Percentiles rank a stretch among this genome's conserved stretches.
phyloP scores from a whole-genome alignment of 306 rosid genomes.

The Lathyrus sativus region DNA sequence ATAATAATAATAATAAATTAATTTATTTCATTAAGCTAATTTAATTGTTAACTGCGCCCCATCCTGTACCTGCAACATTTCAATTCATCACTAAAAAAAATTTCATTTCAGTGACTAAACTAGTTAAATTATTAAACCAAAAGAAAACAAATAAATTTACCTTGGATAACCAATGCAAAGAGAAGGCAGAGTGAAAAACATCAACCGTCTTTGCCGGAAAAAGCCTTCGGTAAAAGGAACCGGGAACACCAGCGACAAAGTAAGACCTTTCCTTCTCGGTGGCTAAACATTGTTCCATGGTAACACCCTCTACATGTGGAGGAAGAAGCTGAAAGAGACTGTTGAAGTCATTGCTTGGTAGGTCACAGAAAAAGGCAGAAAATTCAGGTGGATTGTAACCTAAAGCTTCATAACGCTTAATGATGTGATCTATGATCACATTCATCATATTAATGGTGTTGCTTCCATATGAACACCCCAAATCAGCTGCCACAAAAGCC shows the following conservation, averaged over 20 bases:
- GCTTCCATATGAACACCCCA: constrained; percentile 87
- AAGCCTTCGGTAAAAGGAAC: constrained; percentile 83
- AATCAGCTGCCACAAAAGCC: constrained; percentile 79
- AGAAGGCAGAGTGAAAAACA: constrained; percentile 86
- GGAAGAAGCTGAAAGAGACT: constrained; percentile 91
- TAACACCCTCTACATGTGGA: constrained; percentile 61
- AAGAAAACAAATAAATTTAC: constrained; percentile 26
- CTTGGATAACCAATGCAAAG: constrained; percentile 97
- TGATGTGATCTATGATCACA: constrained; percentile 75
- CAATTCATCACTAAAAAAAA: no score
- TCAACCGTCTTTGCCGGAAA: constrained; percentile 81
- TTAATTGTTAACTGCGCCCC: no score
- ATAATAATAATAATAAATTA: no score
- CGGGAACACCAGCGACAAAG: constrained; percentile 93
- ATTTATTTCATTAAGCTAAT: no score
- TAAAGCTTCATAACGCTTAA: constrained; percentile 68
- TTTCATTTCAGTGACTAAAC: no score
- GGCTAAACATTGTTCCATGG: constrained; percentile 89
- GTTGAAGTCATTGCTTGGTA: constrained; percentile 95
- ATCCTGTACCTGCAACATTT: no score
- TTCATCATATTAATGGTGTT: constrained; percentile 75
- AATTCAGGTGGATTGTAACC: constrained; percentile 75
- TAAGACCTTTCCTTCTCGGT: constrained; percentile 72
- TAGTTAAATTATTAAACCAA: no score
- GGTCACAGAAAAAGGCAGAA: constrained; percentile 91